Evolutionary conservation across 495 filamentous ascomycete genomes (phyloP), one percentile per base, ranked within the genome.

Genomic region (Hypomontagnella monticulosa): DNA sequence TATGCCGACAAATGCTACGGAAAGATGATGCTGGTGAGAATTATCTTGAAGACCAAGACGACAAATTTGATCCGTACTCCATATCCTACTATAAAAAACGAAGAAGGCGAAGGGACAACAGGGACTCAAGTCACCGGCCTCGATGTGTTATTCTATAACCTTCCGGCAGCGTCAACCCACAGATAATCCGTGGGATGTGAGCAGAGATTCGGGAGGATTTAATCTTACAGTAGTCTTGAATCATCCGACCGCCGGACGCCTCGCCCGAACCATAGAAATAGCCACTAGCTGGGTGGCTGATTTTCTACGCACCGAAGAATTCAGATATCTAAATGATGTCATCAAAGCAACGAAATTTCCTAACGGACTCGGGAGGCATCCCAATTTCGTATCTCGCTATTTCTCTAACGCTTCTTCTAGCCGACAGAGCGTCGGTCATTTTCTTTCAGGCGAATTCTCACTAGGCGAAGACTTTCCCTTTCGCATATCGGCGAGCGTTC

Each of bases 1-100:
- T 97, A 67, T 97, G 93, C 73, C 84, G 92, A 53, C 93, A 97
- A 78, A 96, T 97, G 78, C 90, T 97, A 43, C 84, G 85, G 53
- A 91, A 87, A 63, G 89, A 93, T 59, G 79, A 83, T 78, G 59
- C 75, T 72, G 62, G 66, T 14, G 73, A 86, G 63, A 57, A 80
- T 43, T 30, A 72, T 72, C 61, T 74, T 73, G 65, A 81, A 71
- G 72, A 83, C 0, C 60, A 63, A 70, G 61, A 78, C 14, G 75
- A 76, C 50, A 68, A 71, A 38, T 75, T 71, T 58, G 67, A 71
- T 42, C 71, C 53, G 14, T 73, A 71, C 67, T 75, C 57, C 72
- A 79, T 67, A 69, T 56, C 58, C 16, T 67, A 63, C 32, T 66
- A 61, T 48, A 74, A 70, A 46, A 72, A 66, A 57, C 69, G 70